A percentile compares a stretch with the other conserved stretches of the same genome.
These are phyloP conservation scores for Stenogyne calaminthoides DNA, from an alignment of 305 asterid genomes.

Conservation along the genomic window DNA sequence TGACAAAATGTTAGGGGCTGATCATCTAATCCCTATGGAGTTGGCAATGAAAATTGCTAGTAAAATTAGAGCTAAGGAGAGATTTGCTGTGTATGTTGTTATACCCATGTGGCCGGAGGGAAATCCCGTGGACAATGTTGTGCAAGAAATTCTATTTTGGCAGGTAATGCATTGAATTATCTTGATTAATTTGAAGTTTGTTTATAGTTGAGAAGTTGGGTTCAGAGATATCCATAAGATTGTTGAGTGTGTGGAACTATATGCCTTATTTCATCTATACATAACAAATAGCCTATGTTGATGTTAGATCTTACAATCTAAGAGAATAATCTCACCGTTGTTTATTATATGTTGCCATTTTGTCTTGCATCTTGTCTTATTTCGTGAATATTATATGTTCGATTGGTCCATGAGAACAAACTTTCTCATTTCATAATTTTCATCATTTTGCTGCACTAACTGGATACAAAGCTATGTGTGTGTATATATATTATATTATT, in stretches of 20 bases:
- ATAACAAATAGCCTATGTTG: constrained; percentile 3
- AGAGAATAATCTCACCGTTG: constrained; percentile 7
- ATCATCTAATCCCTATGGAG: constrained; percentile 85
- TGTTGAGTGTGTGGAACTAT: neutral
- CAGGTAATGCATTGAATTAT: constrained; percentile 53
- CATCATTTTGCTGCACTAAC: neutral
- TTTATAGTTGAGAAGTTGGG: constrained; percentile 2
- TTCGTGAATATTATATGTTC: constrained; percentile 15
- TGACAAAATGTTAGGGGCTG: constrained; percentile 65
- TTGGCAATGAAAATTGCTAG: constrained; percentile 70
- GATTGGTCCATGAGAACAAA: neutral
- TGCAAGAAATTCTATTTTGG: constrained; percentile 96
- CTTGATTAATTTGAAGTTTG: constrained; percentile 23
- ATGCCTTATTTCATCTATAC: constrained; percentile 5
- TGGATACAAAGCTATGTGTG: neutral
- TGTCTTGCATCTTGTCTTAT: neutral
- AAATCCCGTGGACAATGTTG: constrained; percentile 63
- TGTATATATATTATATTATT: no score
- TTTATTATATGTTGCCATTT: neutral
- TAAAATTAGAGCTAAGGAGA: constrained; percentile 75
- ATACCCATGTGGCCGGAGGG: constrained; percentile 99
- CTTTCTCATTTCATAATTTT: neutral
- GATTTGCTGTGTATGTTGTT: constrained; percentile 74
- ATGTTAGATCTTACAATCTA: constrained; percentile 14
- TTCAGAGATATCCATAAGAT: constrained; percentile 3